Evolutionary conservation across 2,329 filamentous ascomycete genomes (phyloP), one percentile per base, ranked within the genome.

Genomic region (Myriosclerotinia scirpicola): DNA sequence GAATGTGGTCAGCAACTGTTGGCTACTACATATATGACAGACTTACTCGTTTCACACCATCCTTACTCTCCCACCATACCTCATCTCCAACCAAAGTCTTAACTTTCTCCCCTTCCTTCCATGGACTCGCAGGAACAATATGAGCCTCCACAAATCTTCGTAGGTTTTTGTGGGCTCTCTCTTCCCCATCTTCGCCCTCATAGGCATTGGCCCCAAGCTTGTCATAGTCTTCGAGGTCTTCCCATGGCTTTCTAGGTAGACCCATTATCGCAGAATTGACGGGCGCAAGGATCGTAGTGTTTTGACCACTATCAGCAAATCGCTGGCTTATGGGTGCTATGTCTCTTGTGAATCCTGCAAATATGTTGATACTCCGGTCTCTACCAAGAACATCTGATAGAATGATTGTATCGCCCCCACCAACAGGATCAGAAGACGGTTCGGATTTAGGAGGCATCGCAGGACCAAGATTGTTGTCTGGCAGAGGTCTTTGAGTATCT

Each of bases 221-320:
- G 4, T 82, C 80, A 76, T 95, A 94, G 71, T 97, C 93, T 63
- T 83, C 79, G 0, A 90, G 86, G 69, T 93, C 82, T 73, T 90
- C 91, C 92, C 92, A 96, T 0, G 93, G 93, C 77, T 97, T 98
- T 63, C 90, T 84, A 0, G 93, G 91, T 34, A 98, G 81, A 0
- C 79, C 81, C 71, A 90, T 90, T 74, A 99, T 87, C 3, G 89
- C 92, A 22, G 85, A 87, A 81, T 99, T 98, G 64, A 91, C 81
- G 0, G 95, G 95, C 6, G 93, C 94, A 3, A 98, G 86, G 34
- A 98, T 87, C 2, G 93, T 97, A 20, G 91, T 91, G 76, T 94
- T 93, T 67, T 84, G 78, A 0, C 80, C 75, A 0, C 82, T 78
- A 75, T 92, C 85, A 72, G 90, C 85, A 17, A 98, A 85, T 0